Base-by-base conservation (phyloP, 2,329 filamentous ascomycete species). In the Pseudomassariella vexata region DNA sequence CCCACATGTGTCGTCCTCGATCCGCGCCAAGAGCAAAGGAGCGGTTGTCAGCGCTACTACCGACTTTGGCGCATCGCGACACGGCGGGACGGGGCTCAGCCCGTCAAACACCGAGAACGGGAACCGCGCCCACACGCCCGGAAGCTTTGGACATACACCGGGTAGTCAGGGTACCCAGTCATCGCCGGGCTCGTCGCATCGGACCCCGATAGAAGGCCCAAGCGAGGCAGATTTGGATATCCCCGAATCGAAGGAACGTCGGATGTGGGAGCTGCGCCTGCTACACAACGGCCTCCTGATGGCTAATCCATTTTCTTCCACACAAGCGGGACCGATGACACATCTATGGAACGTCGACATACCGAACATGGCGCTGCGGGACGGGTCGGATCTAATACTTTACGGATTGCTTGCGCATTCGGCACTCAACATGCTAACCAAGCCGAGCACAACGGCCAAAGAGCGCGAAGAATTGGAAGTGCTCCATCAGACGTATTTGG, bases 401-500 rank as follows among this genome's bases (percentile, higher is more conserved):
- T 54, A 60, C 40, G 46, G 50, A 27, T 46, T 55, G 19, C 38
- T 61, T 14, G 57, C 58, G 7, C 55, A 56, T 34, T 55, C 57
- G 9, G 57, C 58, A n/a, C 45, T 62, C 12, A 49, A 56, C 35
- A 40, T 59, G 40, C 60, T 56, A 55, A 48, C 49, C 8, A 38
- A 28, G 22, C n/a, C n/a, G n/a, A 47, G 45, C 28, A 44, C 38
- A 15, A 40, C 45, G 18, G 35, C 41, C 15, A 32, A 42, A 19
- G 48, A 52, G 30, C 46, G 50, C 11, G 47, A 46, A n/a, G 47
- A 50, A 28, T 46, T 56, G 11, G 45, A 47, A 24, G 45, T 45
- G 32, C 36, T 60, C n/a, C 57, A 61, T 44, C 53, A 53, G 24
- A 55, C 48, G 12, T 61, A 62, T 37, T 46, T 57, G 31, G 42